Conservation (phyloP, 1,284 basidiomycete genomes). For the Sanghuangporus sanghuang region DNA sequence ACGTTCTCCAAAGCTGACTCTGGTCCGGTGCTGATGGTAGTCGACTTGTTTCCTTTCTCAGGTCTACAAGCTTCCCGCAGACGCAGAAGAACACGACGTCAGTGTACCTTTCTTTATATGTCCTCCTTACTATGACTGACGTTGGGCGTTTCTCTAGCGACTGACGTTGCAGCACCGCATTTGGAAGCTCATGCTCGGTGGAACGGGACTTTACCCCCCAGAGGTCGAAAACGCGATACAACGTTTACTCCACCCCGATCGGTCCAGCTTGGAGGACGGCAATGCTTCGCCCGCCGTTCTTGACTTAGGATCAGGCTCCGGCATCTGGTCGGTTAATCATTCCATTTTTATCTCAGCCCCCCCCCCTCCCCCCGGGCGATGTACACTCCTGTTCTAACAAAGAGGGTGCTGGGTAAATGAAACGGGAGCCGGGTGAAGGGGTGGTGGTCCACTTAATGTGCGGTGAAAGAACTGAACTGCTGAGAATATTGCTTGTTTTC, state of each 20-base stretch:
- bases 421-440: neutral
- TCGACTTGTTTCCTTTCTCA: neutral
- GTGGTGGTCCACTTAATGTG: neutral
- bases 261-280: neutral
- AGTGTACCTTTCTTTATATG: neutral
- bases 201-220: conserved; percentile 10
- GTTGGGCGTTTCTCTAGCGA: neutral
- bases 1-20: neutral
- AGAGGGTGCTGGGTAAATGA: neutral
- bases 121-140: neutral
- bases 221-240: conserved; percentile 8
- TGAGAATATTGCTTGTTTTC: neutral
- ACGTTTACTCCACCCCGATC: neutral
- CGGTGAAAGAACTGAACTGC: neutral
- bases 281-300: conserved; percentile 5
- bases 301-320: conserved; percentile 16
- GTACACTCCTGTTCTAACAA: neutral
- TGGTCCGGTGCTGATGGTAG: no score
- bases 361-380: no score
- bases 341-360: neutral
- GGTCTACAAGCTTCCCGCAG: conserved; percentile 16
- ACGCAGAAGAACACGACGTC: conserved; percentile 13
- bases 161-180: conserved; percentile 15
- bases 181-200: conserved; percentile 15
- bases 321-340: conserved; percentile 15